Conservation (phyloP, 208 protist species). For the Eutreptiella sp. region DNA sequence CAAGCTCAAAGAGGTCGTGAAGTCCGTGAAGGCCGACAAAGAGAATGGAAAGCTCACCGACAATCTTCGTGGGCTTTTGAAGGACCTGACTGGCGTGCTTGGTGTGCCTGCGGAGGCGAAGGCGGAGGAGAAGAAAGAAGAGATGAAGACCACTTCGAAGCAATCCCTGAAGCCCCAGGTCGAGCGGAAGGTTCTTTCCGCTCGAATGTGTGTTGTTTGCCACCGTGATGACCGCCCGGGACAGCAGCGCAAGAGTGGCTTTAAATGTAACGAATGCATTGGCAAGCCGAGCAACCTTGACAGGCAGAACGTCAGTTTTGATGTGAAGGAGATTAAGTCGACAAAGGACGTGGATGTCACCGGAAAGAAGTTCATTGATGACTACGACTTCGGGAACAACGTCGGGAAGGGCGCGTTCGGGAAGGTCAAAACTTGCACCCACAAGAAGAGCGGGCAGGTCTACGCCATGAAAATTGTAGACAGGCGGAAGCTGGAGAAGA, state of each 20-base stretch:
- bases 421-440: conserved; percentile 6
- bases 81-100: too few relatives aligned
- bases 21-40: too few relatives aligned
- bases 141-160: too few relatives aligned
- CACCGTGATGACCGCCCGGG: conserved; percentile 23
- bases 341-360: conserved; percentile 23
- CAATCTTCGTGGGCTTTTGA: too few relatives aligned
- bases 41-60: too few relatives aligned
- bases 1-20: too few relatives aligned
- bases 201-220: conserved; percentile 15
- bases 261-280: conserved; percentile 30
- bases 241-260: conserved; percentile 3
- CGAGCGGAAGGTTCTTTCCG: conserved; percentile 5
- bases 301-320: too few relatives aligned
- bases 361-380: conserved; percentile 16
- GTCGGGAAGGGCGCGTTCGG: conserved; percentile 25
- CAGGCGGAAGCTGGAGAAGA: conserved; percentile 12
- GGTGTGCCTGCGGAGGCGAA: too few relatives aligned
- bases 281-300: conserved; percentile 23
- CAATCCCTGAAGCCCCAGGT: too few relatives aligned
- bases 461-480: conserved; percentile 26
- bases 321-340: background rate
- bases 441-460: conserved; percentile 7
- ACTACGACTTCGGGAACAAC: conserved; percentile 11
- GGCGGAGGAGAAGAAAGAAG: too few relatives aligned